Base-by-base conservation (phyloP, 208 protist species). In the Wallacemonas collosoma region DNA sequence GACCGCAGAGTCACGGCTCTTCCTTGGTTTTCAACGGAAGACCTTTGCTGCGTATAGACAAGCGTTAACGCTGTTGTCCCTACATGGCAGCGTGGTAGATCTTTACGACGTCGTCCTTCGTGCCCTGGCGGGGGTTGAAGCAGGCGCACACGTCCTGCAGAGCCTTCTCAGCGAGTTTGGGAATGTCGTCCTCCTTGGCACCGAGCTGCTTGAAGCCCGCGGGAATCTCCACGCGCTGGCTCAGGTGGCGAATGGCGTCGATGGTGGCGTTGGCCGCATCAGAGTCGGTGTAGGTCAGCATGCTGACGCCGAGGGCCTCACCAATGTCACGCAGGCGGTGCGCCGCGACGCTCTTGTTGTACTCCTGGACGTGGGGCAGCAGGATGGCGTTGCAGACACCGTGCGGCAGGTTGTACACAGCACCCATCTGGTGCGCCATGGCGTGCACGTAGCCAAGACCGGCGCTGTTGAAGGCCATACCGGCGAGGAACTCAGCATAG, bases 391-490 rank as follows among this genome's bases (percentile, higher is more conserved):
- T 96, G 76, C 88, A 93, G 15, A 95, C 81, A 47, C 94, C 92
- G 73, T 98, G 92, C 15, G 92, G 86, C 35, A 93, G 76, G 77
- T 97, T 72, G 78, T 90, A 97, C 40, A 93, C 78, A 36, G 79
- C 77, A 68, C 94, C 94, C 50, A 98, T 80, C 73, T 94, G 93
- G 62, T 98, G 93, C 12, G 94, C 91, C 68, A 95, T 88, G 17
- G 91, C 90, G 71, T 98, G 94, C 68, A 90, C 87, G 72, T 94
- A 90, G 58, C 90, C 94, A 36, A 98, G 81, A 48, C 93, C 91
- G 12, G 89, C 91, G 73, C 90, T 95, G 75, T 92, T 89, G 77
- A 98, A 98, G 51, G 94, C 94, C 83, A 98, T 96, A 41, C 94
- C 94, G 45, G 93, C 93, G 43, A 98, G 80, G 62, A 81, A 88